Conservation (phyloP, 2,329 filamentous ascomycete genomes). For the Aspergillus caelatus region DNA sequence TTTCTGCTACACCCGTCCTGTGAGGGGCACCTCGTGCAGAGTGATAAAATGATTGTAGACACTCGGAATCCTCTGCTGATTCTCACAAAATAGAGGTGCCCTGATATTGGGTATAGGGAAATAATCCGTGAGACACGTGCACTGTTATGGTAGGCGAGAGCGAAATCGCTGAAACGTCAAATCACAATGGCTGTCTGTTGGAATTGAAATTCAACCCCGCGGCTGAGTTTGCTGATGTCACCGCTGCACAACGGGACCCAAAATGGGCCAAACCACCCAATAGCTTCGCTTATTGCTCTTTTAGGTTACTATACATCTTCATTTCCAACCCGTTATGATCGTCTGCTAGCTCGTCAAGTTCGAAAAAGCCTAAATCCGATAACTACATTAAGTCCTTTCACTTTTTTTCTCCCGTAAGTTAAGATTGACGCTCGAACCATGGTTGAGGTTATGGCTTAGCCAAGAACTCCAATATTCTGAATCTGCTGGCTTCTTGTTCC, state of each 20-base stretch:
- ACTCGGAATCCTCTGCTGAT: not conserved
- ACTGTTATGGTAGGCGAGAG: not conserved
- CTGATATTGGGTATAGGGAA: not conserved
- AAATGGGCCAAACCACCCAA: not conserved
- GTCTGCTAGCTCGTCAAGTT: not conserved
- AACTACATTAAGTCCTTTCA: not conserved
- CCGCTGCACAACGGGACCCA: slow-evolving; percentile 49
- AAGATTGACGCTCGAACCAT: not conserved
- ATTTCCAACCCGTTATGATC: not conserved
- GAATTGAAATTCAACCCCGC: slow-evolving; percentile 23
- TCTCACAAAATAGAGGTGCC: not conserved
- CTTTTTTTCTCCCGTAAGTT: not conserved
- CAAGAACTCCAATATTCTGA: not conserved
- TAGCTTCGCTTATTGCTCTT: not conserved
- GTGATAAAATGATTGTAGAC: not conserved
- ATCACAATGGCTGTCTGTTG: not conserved
- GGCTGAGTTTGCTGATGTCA: slow-evolving; percentile 35
- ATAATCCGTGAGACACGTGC: slow-evolving; percentile 3
- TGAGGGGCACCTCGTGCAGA: slow-evolving; percentile 1
- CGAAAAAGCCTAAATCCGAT: too few species aligned
- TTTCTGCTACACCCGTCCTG: slow-evolving; percentile 2
- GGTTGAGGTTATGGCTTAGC: not conserved
- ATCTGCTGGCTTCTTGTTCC: not conserved
- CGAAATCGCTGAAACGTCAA: not conserved
- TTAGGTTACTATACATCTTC: not conserved